phyloP scores from a whole-genome alignment of 2,329 filamentous ascomycete genomes.

The Harringtonia aguacate region DNA sequence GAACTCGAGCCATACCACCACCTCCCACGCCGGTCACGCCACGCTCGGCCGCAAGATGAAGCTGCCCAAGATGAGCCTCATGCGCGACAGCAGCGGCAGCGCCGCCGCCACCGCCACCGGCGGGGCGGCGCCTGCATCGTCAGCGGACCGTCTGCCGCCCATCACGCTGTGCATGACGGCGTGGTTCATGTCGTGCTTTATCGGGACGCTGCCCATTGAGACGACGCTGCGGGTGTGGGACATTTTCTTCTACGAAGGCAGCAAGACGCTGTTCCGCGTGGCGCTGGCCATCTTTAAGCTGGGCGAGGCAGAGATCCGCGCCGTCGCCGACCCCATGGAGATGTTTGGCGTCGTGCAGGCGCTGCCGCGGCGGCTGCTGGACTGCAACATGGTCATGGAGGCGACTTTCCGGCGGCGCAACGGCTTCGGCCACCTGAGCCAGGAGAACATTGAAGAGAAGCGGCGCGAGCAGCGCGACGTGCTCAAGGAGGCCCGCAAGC shows the following conservation, averaged over 20 bases:
- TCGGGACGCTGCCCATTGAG: slow-evolving; percentile 85
- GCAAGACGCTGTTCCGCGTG: slow-evolving; percentile 86
- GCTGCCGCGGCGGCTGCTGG: slow-evolving; percentile 68
- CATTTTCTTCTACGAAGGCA: slow-evolving; percentile 89
- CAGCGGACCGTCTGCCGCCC: slow-evolving; percentile 56
- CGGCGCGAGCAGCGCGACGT: slow-evolving; percentile 54
- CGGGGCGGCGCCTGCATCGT: background rate
- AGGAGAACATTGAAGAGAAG: slow-evolving; percentile 69
- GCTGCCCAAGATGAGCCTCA: slow-evolving; percentile 26
- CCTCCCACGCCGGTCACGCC: slow-evolving; percentile 12
- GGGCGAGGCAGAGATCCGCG: slow-evolving; percentile 69
- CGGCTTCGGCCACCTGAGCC: slow-evolving; percentile 71
- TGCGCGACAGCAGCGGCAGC: slow-evolving; percentile 21
- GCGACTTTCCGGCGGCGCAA: slow-evolving; percentile 71
- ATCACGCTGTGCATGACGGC: slow-evolving; percentile 88
- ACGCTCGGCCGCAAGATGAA: slow-evolving; percentile 25
- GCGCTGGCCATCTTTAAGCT: slow-evolving; percentile 86
- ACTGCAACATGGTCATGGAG: slow-evolving; percentile 74
- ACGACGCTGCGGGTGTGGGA: slow-evolving; percentile 91
- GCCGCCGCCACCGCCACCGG: too few relatives aligned
- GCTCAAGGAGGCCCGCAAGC: slow-evolving; percentile 34
- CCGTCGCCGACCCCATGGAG: slow-evolving; percentile 80
- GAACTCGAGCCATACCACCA: too few relatives aligned
- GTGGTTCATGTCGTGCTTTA: slow-evolving; percentile 98
- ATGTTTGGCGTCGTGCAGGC: slow-evolving; percentile 91